Base-by-base conservation (phyloP, 768 basidiomycete species). In the Naganishia friedmannii region DNA sequence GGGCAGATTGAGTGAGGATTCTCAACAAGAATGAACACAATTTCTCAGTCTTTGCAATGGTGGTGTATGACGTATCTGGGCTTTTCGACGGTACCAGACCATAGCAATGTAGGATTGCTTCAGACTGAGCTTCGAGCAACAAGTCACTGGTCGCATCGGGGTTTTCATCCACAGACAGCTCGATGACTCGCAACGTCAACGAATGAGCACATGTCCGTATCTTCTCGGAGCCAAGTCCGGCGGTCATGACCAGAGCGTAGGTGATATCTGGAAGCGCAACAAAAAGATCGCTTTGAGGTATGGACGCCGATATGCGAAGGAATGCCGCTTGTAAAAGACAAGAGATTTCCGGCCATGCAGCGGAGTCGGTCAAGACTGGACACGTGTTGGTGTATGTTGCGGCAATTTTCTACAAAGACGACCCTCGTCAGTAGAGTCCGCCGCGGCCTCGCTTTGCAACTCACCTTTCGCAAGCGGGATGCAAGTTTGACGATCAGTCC, bases 371-470 rank as follows among this genome's bases (percentile, higher is more conserved):
- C 23, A 69, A 45, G 21, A 58, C 48, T 19, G 68, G 45, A 45
- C 39, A 48, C 13, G 68, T 57, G 32, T 69, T 58, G 2, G 45
- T 45, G 31, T 58, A 58, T 21, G 68, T 69, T 10, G 56, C 51
- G n/a, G 57, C 56, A 21, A 69, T 69, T 58, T 69, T 58, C 68
- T 69, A 34, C 2, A n/a, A n/a, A n/a, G n/a, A 51, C 26, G 34
- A 3, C n/a, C 28, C n/a, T 46, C 26, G 9, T 55, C 37, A 57
- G 54, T 3, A 26, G 32, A 19, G 19, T 42, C 21, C 32, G 6
- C 13, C 10, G 21, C 32, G 1, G 39, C 23, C 21, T 26, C 12
- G 7, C 23, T 7, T 23, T 23, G 2, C 21, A 21, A 28, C 68
- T 37, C 13, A 69, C 68, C 56, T 69, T 69, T 29, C 68, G 39